A percentile compares a stretch with the other conserved stretches of the same genome.
phyloP scores from a whole-genome alignment of 2,329 filamentous ascomycete species.

The Fusarium proliferatum region DNA sequence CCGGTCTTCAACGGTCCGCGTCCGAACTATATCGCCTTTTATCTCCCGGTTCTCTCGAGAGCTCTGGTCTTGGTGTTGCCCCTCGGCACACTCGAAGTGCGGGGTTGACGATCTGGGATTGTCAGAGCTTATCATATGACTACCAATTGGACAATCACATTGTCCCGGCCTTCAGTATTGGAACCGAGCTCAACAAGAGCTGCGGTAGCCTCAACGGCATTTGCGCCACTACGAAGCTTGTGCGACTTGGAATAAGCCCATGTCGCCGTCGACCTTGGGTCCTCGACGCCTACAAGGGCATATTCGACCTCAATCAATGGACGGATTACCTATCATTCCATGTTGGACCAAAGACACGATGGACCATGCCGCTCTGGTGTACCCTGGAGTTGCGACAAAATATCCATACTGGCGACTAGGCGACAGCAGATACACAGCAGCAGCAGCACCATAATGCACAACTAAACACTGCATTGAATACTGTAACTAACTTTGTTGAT shows the following conservation, averaged over 20 bases:
- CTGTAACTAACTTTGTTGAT: slow-evolving; percentile 14
- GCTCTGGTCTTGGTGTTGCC: slow-evolving; percentile 12
- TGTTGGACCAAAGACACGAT: neutral
- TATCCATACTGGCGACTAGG: neutral
- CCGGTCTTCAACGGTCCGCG: slow-evolving; percentile 10
- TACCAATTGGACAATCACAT: neutral
- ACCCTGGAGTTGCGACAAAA: neutral
- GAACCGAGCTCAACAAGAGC: neutral
- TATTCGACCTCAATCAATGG: neutral
- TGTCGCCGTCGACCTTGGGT: neutral
- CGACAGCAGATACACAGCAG: neutral
- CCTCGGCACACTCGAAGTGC: slow-evolving; percentile 25
- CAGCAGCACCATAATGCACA: slow-evolving; percentile 2
- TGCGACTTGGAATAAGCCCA: neutral
- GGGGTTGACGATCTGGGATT: slow-evolving; percentile 22
- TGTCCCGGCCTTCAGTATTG: neutral
- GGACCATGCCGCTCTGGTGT: neutral
- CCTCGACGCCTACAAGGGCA: neutral
- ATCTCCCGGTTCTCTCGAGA: neutral
- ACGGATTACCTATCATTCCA: neutral
- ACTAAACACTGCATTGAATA: neutral
- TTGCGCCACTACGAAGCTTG: neutral
- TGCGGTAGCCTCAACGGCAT: neutral
- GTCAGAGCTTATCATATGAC: slow-evolving; percentile 2
- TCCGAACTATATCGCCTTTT: neutral